Evolutionary conservation across 805 yeast species (phyloP).

Genomic region (Wickerhamomyces chambardii): DNA sequence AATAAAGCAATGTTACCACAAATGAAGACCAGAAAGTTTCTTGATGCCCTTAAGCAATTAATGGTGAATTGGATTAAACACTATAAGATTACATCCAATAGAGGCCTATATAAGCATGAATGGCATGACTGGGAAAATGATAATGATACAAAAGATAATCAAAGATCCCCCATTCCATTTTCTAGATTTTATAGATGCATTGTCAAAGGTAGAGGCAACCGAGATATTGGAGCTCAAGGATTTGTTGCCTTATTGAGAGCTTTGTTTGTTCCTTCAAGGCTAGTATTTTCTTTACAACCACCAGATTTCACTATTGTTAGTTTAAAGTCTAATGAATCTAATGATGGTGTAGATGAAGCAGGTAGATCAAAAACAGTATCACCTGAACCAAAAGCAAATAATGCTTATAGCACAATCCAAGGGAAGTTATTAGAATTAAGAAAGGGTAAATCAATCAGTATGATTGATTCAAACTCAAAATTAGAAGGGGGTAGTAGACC

Average conservation of each 20-base stretch:
- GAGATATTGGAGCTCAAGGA: slow-evolving; percentile 82
- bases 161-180: slow-evolving; percentile 21
- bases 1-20: slow-evolving; percentile 21
- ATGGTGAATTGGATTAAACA: slow-evolving; percentile 52
- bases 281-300: slow-evolving; percentile 82
- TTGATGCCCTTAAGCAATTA: slow-evolving; percentile 68
- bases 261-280: slow-evolving; percentile 59
- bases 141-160: slow-evolving; percentile 15
- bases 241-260: slow-evolving; percentile 71
- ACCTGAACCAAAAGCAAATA: slow-evolving; percentile 4
- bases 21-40: slow-evolving; percentile 48
- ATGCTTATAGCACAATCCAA: slow-evolving; percentile 9
- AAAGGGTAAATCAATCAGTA: slow-evolving; percentile 6
- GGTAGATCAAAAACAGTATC: background rate
- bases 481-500: slow-evolving; percentile 3
- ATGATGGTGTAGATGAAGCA: too few species aligned
- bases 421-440: slow-evolving; percentile 13
- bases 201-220: slow-evolving; percentile 47
- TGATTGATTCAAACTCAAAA: slow-evolving; percentile 1
- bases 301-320: slow-evolving; percentile 59
- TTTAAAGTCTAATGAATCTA: slow-evolving; percentile 4
- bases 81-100: slow-evolving; percentile 36
- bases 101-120: slow-evolving; percentile 28
- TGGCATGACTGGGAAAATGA: slow-evolving; percentile 29
- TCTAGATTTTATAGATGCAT: slow-evolving; percentile 35